phyloP scores from a whole-genome alignment of 495 filamentous ascomycete genomes.

The Aspergillus taichungensis region DNA sequence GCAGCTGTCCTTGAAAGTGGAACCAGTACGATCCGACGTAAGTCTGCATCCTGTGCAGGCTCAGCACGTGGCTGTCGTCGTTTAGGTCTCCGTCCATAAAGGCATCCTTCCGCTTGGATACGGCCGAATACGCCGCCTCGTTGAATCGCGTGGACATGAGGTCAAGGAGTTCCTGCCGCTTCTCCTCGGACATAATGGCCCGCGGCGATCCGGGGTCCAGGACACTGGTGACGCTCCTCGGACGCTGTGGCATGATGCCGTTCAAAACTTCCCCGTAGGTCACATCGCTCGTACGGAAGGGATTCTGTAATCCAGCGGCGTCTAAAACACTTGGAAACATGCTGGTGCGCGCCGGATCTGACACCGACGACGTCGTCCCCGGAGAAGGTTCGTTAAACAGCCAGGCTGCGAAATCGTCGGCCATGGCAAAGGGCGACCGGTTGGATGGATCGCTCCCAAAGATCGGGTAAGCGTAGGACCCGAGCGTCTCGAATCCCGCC shows the following conservation, averaged over 20 bases:
- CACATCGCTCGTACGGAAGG: conserved; percentile 34
- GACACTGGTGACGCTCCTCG: conserved; percentile 87
- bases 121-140: conserved; percentile 66
- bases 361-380: conserved; percentile 22
- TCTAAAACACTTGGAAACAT: conserved; percentile 42
- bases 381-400: conserved; percentile 62
- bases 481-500: conserved; percentile 52
- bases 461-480: conserved; percentile 66
- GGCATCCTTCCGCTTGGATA: conserved; percentile 65
- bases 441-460: conserved; percentile 75
- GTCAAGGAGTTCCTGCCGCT: conserved; percentile 73
- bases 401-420: conserved; percentile 87
- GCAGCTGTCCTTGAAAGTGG: conserved; percentile 90
- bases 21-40: conserved; percentile 93
- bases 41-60: conserved; percentile 86
- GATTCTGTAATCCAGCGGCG: conserved; percentile 33
- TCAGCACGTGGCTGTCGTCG: conserved; percentile 68
- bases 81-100: conserved; percentile 71
- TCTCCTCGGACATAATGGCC: conserved; percentile 77
- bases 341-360: conserved; percentile 16
- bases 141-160: conserved; percentile 77
- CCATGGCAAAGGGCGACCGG: conserved; percentile 80
- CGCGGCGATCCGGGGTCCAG: conserved; percentile 76
- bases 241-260: conserved; percentile 45
- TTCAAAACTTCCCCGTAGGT: conserved; percentile 26